Evolutionary conservation across 139 green algal species (phyloP), one percentile per base, ranked within the genome.

Genomic region (Penium margaritaceum): DNA sequence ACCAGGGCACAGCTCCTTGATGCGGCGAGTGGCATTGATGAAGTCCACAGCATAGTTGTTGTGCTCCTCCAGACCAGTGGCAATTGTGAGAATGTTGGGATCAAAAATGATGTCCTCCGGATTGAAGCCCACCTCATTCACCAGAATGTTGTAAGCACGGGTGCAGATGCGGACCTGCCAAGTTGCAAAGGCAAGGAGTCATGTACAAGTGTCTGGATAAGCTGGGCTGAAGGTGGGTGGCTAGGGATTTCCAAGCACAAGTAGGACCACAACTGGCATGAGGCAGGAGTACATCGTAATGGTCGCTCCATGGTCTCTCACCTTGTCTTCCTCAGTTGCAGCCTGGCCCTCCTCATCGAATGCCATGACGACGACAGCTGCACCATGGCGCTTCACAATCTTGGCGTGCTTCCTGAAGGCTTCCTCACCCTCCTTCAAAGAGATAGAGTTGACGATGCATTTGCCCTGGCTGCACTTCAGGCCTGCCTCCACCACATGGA

Each of bases 1-100:
- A 32, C 92, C 92, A 0, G 94, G 94, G 85, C 93, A 97, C 32
- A 93, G 12, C 0, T 86, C 85, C 90, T 97, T 98, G 84, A 98
- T 96, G 79, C 95, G 87, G 30, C 81, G 67, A 1, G 87, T 94
- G 7, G 94, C 93, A 2, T 80, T 75, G 85, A 98, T 92, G 85
- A 98, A 98, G 87, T 98, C 93, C 24, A 97, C 92, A 0, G 89
- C 94, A 72, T 98, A 98, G 88, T 97, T 97, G 90, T 96, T 96
- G 88, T 98, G 94, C 88, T 98, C 94, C 12, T 88, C 62, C 74
- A 98, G 74, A 27, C 94, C 94, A 4, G 94, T 98, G 78, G 91
- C 94, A 6, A 98, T 86, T 15, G 94, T 97, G 9, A 98, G 87
- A 80, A 98, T 97, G 87, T 98, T 98, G 83, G 94, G 94, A 80